Base-by-base conservation (phyloP, 2,329 filamentous ascomycete species). In the Akanthomyces uredinophilus region DNA sequence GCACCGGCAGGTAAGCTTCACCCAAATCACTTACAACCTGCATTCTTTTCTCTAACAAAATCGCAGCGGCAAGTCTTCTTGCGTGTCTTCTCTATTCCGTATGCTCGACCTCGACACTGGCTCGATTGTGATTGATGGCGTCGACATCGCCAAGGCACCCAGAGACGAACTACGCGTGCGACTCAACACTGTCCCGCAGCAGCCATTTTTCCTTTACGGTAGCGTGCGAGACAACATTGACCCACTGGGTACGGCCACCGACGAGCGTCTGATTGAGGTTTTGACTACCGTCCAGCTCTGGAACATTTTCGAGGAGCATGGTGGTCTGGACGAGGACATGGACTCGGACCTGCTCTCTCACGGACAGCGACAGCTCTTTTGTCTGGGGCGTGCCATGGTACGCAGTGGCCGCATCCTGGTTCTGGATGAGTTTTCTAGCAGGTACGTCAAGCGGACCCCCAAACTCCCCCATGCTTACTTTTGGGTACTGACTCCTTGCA, bases 171-270 rank as follows among this genome's bases (percentile, higher is more conserved):
- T 74, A 1, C 68, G 73, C 1, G 52, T 61, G 0, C 62, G 68
- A 1, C 69, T 84, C 8, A 77, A 78, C 43, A 75, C 75, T 1
- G 69, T 84, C 1, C 77, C 83, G 0, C 83, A 85, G 70, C 81
- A 84, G 52, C 74, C 80, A 0, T 78, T 83, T 63, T 76, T 82
- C 27, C 70, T 84, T 3, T 75, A 75, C 1, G 81, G 79, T 2
- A 79, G 71, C 0, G 70, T 86, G 3, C 77, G 80, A 0, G 69
- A 73, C 1, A 86, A 85, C 52, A 70, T 81, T 1, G 81, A 83
- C 63, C 81, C 81, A 0, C 67, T 70, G 4, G 63, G 67, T 0
- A 64, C 66, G 5, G 70, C 70, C 46, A 72, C 72, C 3, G 77
- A 82, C 50, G 73, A 75, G 10, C 70, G 71, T 2, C 77, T 83